Evolutionary conservation across 768 basidiomycete species (phyloP).

Genomic region (Phanerodontia chrysosporium): DNA sequence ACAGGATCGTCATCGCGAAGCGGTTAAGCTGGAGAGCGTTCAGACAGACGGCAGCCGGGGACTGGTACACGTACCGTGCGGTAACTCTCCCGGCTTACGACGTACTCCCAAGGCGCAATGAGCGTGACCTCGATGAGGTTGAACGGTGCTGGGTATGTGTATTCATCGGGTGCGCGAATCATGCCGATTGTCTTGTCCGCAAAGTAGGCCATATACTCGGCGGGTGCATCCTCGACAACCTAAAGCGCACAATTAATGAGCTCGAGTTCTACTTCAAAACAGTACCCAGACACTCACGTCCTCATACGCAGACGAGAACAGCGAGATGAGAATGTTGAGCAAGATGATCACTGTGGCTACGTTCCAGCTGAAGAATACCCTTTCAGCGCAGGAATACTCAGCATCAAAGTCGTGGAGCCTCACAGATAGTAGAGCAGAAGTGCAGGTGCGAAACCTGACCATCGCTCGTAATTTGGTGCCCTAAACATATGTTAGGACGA

Average conservation of each 20-base stretch:
- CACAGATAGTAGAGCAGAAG: slow-evolving; percentile 78
- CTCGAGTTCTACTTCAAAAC: too few species aligned
- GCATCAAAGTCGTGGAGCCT: slow-evolving; percentile 25
- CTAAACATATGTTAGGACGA: slow-evolving; percentile 26
- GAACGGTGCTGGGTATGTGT: slow-evolving; percentile 87
- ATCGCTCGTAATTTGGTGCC: slow-evolving; percentile 64
- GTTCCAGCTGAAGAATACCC: slow-evolving; percentile 59
- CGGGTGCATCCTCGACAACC: slow-evolving; percentile 82
- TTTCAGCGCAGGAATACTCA: not conserved
- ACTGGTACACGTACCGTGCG: slow-evolving; percentile 45
- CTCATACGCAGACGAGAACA: slow-evolving; percentile 89
- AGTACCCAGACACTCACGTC: slow-evolving; percentile 75
- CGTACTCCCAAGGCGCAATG: slow-evolving; percentile 82
- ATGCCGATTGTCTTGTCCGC: slow-evolving; percentile 81
- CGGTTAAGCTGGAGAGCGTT: slow-evolving; percentile 57
- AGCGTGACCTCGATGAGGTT: slow-evolving; percentile 81
- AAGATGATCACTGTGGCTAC: slow-evolving; percentile 78
- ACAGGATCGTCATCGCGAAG: slow-evolving; percentile 71
- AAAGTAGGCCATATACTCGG: slow-evolving; percentile 88
- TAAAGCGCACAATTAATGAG: slow-evolving; percentile 22
- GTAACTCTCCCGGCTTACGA: slow-evolving; percentile 50
- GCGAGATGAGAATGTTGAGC: slow-evolving; percentile 91
- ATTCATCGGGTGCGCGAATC: slow-evolving; percentile 85
- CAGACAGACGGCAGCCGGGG: not conserved
- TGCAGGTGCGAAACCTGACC: slow-evolving; percentile 32